Evolutionary conservation across 2,329 filamentous ascomycete species (phyloP), one percentile per base, ranked within the genome.

Genomic region (Chaetoscypha palmicola): DNA sequence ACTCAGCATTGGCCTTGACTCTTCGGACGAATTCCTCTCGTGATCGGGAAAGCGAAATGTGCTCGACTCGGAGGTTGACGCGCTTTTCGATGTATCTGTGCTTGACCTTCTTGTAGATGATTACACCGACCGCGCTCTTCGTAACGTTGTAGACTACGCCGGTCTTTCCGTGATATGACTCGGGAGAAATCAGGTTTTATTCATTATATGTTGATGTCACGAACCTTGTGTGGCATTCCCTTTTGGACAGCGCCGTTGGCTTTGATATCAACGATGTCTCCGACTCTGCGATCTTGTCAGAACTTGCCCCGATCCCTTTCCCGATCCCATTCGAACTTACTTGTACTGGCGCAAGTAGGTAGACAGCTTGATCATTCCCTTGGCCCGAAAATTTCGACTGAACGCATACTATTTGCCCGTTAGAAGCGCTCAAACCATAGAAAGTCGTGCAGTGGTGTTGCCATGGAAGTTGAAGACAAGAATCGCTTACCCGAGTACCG

Each of bases 81-180:
- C 92, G 91, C 89, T 98, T 98, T 86, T 98, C 92, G 70, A 98
- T 79, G 83, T 96, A 98, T 67, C 91, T 86, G 84, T 97, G 92
- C 76, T 90, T 89, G 70, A 98, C 92, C 73, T 94, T 88, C 83
- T 95, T 96, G 86, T 94, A 91, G 75, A 98, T 86, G 76, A 98
- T 96, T 72, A 98, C 86, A 66, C 92, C 92, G 68, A 98, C 89
- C 58, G 92, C 86, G 64, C 81, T 86, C 83, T 96, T 95, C 74
- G 91, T 92, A 65, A 98, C 92, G 79, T 98, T 98, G 86, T 94
- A 95, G 74, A 95, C 76, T 64, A 95, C 86, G 68, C 89, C 89
- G 56, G 90, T 95, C 86, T 97, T 97, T 67, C 91, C 92, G 81
- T 97, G 90, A 84, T 94, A 96, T 12, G 12, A 7, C n/a, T n/a